phyloP scores from a whole-genome alignment of 1,139 yeast genomes.

The Lodderomyces parapsilosis region DNA sequence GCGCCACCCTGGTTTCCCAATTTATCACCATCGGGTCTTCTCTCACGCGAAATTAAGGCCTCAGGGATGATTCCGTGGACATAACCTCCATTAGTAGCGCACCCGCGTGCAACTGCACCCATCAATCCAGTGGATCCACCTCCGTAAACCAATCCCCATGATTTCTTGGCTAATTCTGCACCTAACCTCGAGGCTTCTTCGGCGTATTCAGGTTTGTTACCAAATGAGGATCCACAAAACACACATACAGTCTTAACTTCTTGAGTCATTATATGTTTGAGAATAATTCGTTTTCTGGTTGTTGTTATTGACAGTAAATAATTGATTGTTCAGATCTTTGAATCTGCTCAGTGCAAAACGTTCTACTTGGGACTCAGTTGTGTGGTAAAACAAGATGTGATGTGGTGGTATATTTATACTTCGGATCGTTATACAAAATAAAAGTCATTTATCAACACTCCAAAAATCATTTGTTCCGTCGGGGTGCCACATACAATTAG shows the following conservation, averaged over 20 bases:
- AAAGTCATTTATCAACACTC: too few relatives aligned
- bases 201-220: constrained; percentile 52
- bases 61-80: constrained; percentile 88
- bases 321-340: neutral
- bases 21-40: constrained; percentile 44
- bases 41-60: constrained; percentile 75
- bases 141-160: constrained; percentile 84
- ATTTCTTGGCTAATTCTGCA: constrained; percentile 49
- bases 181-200: constrained; percentile 63
- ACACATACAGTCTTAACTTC: constrained; percentile 51
- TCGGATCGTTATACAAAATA: too few relatives aligned
- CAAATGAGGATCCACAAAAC: constrained; percentile 83
- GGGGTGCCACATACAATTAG: too few relatives aligned
- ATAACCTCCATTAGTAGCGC: constrained; percentile 68
- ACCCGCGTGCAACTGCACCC: constrained; percentile 82
- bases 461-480: too few relatives aligned
- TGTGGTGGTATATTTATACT: too few relatives aligned
- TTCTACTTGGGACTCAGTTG: too few relatives aligned
- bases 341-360: too few relatives aligned
- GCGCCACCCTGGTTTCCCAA: too few relatives aligned
- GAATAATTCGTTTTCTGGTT: neutral
- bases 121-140: constrained; percentile 88
- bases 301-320: neutral
- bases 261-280: constrained; percentile 6
- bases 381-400: too few relatives aligned